Conservation (phyloP, 2,329 filamentous ascomycete species). For the Macrophomina tecta region DNA sequence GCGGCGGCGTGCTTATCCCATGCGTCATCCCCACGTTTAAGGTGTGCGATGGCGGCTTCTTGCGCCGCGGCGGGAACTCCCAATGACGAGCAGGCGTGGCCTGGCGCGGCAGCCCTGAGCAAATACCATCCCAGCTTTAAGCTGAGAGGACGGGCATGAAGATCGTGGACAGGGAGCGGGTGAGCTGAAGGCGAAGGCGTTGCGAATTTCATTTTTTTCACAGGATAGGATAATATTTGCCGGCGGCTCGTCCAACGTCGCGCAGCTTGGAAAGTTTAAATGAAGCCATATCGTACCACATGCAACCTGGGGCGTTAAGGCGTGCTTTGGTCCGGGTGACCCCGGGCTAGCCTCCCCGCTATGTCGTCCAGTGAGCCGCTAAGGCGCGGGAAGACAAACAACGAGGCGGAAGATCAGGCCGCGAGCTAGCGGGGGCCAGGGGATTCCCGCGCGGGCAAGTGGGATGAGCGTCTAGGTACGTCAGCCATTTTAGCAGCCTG, state of each 20-base stretch:
- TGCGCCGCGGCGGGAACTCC: background rate
- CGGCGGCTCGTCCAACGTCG: slow-evolving; percentile 21
- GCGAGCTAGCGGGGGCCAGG: background rate
- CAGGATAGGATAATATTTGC: background rate
- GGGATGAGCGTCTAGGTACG: background rate
- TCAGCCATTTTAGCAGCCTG: slow-evolving; percentile 21
- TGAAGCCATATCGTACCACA: slow-evolving; percentile 22
- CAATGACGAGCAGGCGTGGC: slow-evolving; percentile 7
- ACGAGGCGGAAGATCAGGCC: background rate
- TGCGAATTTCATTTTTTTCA: background rate
- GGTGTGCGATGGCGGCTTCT: slow-evolving; percentile 9
- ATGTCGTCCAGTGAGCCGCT: background rate
- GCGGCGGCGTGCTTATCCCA: slow-evolving; percentile 7
- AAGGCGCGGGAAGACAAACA: background rate
- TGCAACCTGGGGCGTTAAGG: background rate
- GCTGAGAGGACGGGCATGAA: background rate
- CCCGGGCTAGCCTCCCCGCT: background rate
- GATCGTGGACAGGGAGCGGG: background rate
- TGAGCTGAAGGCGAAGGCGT: slow-evolving; percentile 7
- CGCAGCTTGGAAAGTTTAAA: slow-evolving; percentile 19
- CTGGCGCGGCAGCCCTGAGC: background rate
- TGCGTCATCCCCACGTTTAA: slow-evolving; percentile 20
- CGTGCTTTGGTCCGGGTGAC: background rate
- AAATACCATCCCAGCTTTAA: background rate
- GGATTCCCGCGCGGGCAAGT: background rate